phyloP scores from a whole-genome alignment of 2,329 filamentous ascomycete species.

The Neoascochyta sp. region DNA sequence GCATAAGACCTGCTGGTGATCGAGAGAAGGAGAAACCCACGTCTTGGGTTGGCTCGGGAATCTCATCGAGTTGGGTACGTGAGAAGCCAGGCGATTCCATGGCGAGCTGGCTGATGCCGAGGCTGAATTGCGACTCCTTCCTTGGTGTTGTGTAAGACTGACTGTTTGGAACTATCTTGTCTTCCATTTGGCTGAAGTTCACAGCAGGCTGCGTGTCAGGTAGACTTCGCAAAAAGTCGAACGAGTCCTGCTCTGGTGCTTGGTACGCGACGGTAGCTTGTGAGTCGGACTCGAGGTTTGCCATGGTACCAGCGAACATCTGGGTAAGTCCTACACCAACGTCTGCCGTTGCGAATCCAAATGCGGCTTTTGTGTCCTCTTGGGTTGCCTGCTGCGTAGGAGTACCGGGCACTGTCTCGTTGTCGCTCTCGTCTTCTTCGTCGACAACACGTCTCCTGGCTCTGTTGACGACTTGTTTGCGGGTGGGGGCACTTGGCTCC shows the following conservation, averaged over 20 bases:
- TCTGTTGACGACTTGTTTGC: conserved; percentile 51
- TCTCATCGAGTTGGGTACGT: conserved; percentile 63
- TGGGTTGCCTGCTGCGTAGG: conserved; percentile 24
- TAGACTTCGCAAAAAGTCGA: conserved; percentile 49
- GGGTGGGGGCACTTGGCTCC: conserved; percentile 45
- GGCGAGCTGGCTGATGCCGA: conserved; percentile 38
- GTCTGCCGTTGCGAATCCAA: conserved; percentile 38
- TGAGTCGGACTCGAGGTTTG: conserved; percentile 51
- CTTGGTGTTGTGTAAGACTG: conserved; percentile 43
- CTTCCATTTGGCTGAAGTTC: conserved; percentile 59
- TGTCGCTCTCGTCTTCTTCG: conserved; percentile 44
- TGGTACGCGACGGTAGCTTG: conserved; percentile 22
- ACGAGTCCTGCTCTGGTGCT: conserved; percentile 47
- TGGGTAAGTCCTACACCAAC: conserved; percentile 71
- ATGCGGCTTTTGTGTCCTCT: conserved; percentile 36
- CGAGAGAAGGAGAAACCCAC: conserved; percentile 65
- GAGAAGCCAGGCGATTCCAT: conserved; percentile 29
- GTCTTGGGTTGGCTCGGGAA: conserved; percentile 77
- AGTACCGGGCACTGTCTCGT: conserved; percentile 11
- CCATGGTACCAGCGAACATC: conserved; percentile 88
- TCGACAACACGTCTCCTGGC: conserved; percentile 61
- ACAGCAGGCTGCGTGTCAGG: conserved; percentile 55
- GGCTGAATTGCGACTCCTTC: conserved; percentile 24
- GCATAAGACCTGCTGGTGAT: conserved; percentile 65
- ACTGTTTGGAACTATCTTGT: conserved; percentile 54